Conservation (phyloP, 139 green algal genomes). For the Axilococcus clingmanii region DNA sequence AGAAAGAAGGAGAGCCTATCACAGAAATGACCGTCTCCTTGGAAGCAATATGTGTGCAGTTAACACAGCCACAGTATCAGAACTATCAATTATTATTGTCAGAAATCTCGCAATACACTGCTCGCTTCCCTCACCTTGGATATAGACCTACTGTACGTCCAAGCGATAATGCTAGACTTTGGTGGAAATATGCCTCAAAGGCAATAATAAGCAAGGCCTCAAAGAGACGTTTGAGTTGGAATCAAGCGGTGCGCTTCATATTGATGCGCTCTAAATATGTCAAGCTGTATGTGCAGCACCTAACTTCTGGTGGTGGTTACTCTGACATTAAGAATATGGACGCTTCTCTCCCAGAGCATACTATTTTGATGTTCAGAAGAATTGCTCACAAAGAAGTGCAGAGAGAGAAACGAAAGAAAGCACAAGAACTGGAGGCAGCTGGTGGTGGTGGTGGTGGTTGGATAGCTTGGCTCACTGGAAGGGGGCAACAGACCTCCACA, state of each 20-base stretch:
- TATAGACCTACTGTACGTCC: constrained; percentile 45
- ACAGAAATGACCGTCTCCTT: constrained; percentile 32
- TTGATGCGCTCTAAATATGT: constrained; percentile 59
- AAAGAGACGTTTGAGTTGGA: constrained; percentile 31
- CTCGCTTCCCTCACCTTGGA: constrained; percentile 33
- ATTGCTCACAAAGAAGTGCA: constrained; percentile 54
- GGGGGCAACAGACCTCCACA: neutral
- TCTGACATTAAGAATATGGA: constrained; percentile 51
- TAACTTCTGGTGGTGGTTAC: neutral
- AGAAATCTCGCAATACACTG: constrained; percentile 47
- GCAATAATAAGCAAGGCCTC: constrained; percentile 31
- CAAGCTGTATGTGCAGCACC: constrained; percentile 33
- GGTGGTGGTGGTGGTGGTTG: constrained; percentile 19
- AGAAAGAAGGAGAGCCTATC: constrained; percentile 18
- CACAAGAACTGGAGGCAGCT: constrained; percentile 8
- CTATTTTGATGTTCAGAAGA: constrained; percentile 70
- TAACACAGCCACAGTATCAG: constrained; percentile 53
- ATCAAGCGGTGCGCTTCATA: constrained; percentile 19
- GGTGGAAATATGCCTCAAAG: constrained; percentile 70
- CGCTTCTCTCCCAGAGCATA: constrained; percentile 48
- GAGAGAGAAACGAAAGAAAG: constrained; percentile 3
- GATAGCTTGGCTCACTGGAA: constrained; percentile 38
- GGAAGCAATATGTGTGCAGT: constrained; percentile 30
- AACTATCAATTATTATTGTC: constrained; percentile 58
- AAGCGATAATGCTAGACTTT: constrained; percentile 30